A percentile compares a stretch with the other conserved stretches of the same genome.
phyloP scores from a whole-genome alignment of 2,329 filamentous ascomycete species.

The Proliferodiscus dingleyae region DNA sequence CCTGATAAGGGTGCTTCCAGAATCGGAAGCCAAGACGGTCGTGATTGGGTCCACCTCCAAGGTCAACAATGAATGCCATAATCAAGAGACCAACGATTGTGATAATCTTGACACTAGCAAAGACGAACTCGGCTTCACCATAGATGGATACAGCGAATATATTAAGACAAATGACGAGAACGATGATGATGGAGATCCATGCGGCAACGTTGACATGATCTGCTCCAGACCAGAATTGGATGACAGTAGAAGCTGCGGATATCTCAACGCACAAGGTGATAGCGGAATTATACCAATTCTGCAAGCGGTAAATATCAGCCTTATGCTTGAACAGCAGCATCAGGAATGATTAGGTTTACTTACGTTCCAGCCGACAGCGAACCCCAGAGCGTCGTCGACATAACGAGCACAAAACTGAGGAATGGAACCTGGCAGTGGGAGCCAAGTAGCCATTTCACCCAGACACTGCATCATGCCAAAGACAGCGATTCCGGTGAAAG shows the following conservation, averaged over 20 bases:
- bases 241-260: slow-evolving; percentile 44
- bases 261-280: slow-evolving; percentile 43
- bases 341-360: slow-evolving; percentile 55
- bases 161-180: slow-evolving; percentile 40
- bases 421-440: slow-evolving; percentile 49
- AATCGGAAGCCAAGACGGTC: slow-evolving; percentile 60
- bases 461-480: slow-evolving; percentile 47
- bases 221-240: slow-evolving; percentile 42
- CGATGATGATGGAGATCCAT: slow-evolving; percentile 40
- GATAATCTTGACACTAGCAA: slow-evolving; percentile 49
- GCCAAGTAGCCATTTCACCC: slow-evolving; percentile 47
- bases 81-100: slow-evolving; percentile 54
- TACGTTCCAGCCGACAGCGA: slow-evolving; percentile 54
- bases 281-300: slow-evolving; percentile 30
- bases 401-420: slow-evolving; percentile 40
- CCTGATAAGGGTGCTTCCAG: slow-evolving; percentile 45
- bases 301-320: background rate
- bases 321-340: too few relatives aligned
- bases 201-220: slow-evolving; percentile 27
- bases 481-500: slow-evolving; percentile 46
- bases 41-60: slow-evolving; percentile 55
- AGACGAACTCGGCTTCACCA: slow-evolving; percentile 57
- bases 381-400: slow-evolving; percentile 49
- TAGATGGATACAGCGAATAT: slow-evolving; percentile 53
- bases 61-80: slow-evolving; percentile 39